A percentile compares a stretch with the other conserved stretches of the same genome.
Evolutionary conservation across 2,329 filamentous ascomycete species (phyloP).

Genomic region (Chrysoporthe deuterocubensis): DNA sequence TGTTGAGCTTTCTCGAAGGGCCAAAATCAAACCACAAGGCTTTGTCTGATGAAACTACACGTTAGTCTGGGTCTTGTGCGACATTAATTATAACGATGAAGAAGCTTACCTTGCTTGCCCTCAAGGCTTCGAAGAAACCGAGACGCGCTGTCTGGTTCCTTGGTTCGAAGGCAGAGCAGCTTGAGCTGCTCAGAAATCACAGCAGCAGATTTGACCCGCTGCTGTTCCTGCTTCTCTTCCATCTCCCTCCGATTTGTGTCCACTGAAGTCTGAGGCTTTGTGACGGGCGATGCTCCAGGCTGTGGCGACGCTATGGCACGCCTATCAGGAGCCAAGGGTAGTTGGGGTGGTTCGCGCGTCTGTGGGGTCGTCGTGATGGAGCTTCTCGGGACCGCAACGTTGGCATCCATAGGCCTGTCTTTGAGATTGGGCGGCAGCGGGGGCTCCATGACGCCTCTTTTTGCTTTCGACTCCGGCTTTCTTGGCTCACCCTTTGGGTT

Average conservation of each 20-base stretch:
- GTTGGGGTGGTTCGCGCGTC: background rate
- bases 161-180: constrained; percentile 4
- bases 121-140: background rate
- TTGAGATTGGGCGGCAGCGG: background rate
- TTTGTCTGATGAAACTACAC: background rate
- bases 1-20: background rate
- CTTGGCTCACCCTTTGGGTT: background rate
- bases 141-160: constrained; percentile 1
- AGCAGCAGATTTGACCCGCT: background rate
- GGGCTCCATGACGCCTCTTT: background rate
- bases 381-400: background rate
- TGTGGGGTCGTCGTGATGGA: background rate
- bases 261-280: background rate
- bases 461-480: background rate
- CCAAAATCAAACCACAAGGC: background rate
- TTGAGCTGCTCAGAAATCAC: constrained; percentile 7
- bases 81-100: background rate
- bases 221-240: background rate
- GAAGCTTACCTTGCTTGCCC: background rate
- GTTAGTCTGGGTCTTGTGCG: no score
- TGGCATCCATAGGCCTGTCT: constrained; percentile 2
- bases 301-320: background rate
- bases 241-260: background rate
- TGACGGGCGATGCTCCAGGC: background rate
- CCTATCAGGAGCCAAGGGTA: background rate